Evolutionary conservation across 1,139 yeast species (phyloP).

Genomic region (Tardiomyces blankii): DNA sequence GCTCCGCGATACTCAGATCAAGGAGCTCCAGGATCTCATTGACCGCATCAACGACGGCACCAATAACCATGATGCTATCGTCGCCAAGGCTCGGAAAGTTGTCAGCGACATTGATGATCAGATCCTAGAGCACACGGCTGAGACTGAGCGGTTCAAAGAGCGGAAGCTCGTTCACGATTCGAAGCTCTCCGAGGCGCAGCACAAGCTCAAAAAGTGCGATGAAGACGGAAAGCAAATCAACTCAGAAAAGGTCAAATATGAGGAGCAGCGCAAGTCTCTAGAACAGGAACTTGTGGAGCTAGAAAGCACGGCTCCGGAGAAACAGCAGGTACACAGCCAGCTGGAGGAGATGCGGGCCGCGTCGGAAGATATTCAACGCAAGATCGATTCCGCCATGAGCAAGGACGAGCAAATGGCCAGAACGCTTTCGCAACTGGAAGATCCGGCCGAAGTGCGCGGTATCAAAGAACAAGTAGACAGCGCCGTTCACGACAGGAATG

Average conservation of each 20-base stretch:
- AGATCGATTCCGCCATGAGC: background rate
- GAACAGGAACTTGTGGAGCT: constrained; percentile 25
- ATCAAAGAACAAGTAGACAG: background rate
- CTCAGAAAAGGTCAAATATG: constrained; percentile 17
- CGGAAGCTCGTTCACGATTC: constrained; percentile 10
- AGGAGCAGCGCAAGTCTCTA: constrained; percentile 23
- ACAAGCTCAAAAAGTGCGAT: constrained; percentile 14
- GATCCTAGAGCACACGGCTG: background rate
- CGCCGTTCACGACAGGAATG: background rate
- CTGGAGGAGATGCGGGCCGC: background rate
- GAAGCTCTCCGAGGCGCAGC: constrained; percentile 17
- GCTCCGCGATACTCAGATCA: background rate
- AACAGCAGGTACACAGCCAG: background rate
- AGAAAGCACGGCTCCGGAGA: background rate
- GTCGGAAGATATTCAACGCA: background rate
- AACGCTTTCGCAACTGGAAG: background rate
- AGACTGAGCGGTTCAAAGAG: background rate
- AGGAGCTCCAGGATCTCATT: background rate
- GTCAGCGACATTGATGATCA: background rate
- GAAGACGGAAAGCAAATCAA: constrained; percentile 16
- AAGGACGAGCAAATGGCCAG: background rate
- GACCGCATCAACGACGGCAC: background rate
- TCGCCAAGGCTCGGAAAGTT: background rate
- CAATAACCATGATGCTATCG: constrained; percentile 1
- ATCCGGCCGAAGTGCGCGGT: background rate